Base-by-base conservation (phyloP, 768 basidiomycete genomes). In the Russula brevipes region DNA sequence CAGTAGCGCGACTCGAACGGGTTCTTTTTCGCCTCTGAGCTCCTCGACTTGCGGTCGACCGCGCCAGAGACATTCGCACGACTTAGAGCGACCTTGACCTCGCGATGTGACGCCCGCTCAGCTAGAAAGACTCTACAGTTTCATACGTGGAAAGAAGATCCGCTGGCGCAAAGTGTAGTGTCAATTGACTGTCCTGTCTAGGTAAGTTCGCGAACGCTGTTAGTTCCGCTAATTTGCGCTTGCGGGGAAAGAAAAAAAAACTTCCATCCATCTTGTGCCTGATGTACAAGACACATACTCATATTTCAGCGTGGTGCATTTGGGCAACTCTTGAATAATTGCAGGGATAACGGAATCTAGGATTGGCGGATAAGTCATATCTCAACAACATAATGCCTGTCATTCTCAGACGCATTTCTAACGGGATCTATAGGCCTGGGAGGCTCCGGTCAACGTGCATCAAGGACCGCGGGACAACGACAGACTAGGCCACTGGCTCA, bases 181-280 rank as follows among this genome's bases (percentile, higher is more conserved):
- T 30, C 41, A 35, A 42, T 41, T 56, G 9, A 24, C 54, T 24
- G 19, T 49, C 19, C 36, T 17, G 31, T 41, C 50, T 52, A 14
- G 44, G 50, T 39, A n/a, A 47, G 57, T 35, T 53, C 39, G 10
- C 19, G 12, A 35, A 35, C 54, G 38, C 35, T n/a, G 36, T 59
- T 24, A 47, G 57, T n/a, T 63, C 45, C 51, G 39, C 39, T 54
- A 49, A 59, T 63, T 58, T 63, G 38, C 31, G 55, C 51, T 53
- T 58, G 44, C 16, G 30, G 36, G 36, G 51, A 42, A 54, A 16
- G 39, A 24, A 35, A 57, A 58, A 53, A 63, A 58, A 59, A 17
- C 4, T 45, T 57, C 54, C 44, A 47, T 12, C 54, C 12, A 54
- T 54, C 45, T 58, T 54, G 52, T 59, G 52, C 57, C 57, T 54